Base-by-base conservation (phyloP, 495 filamentous ascomycete genomes). In the Collariella sp. region DNA sequence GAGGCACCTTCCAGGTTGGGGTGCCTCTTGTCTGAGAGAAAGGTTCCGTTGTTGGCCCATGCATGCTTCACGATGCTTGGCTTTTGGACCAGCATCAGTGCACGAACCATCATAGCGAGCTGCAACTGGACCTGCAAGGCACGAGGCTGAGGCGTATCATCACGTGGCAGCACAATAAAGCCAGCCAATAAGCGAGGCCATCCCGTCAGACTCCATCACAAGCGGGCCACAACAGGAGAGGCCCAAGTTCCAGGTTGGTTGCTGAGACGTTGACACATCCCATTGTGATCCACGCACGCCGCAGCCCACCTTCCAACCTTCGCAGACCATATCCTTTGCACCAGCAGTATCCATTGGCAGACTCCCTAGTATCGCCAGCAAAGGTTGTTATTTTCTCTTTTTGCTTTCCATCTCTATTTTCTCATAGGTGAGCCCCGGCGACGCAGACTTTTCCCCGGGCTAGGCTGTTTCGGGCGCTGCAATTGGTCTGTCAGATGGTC, bases 401-500 rank as follows among this genome's bases (percentile, higher is more conserved):
- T 65, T 65, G 4, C 26, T 31, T 9, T 31, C 26, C 26, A 5
- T 31, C 5, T 31, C 26, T 9, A 31, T 9, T 31, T 9, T 31
- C 26, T 54, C 50, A 29, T 50, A 60, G 52, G 62, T 66, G 42
- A 57, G 52, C 26, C 46, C 31, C 15, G 16, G n/a, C 5, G 26
- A 12, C 19, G 41, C 43, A 43, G 29, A 19, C 38, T 49, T 35
- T 31, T n/a, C 11, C 10, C 12, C 7, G 29, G 12, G 39, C 50
- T 31, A 16, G 31, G 6, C 15, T 5, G 3, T 18, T 22, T 16
- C 18, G 2, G 40, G 41, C 29, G 40, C 31, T 33, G 26, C 26
- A 31, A 31, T 31, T 31, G 26, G 26, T n/a, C n/a, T 89, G 86
- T 86, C 86, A 81, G 86, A 90, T 87, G 86, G 82, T 83, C 82